Evolutionary conservation across 2,329 filamentous ascomycete species (phyloP).

Genomic region (Fusarium redolens): DNA sequence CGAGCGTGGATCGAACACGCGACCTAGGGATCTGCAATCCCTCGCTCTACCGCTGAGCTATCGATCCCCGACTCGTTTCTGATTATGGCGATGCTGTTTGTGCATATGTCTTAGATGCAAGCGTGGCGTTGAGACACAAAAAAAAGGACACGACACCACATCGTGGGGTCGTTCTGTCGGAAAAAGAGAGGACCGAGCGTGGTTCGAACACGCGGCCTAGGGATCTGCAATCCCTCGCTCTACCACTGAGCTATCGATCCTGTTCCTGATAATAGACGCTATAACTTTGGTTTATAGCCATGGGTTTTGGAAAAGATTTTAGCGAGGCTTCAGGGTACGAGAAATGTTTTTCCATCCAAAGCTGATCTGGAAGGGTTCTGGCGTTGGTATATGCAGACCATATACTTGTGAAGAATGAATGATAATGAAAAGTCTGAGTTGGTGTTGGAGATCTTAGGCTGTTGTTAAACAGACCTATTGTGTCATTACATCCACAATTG

Average conservation of each 20-base stretch:
- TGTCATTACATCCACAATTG: conserved; percentile 6
- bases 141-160: conserved; percentile 7
- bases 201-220: conserved; percentile 39
- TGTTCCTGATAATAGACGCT: rapidly evolving
- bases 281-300: rapidly evolving
- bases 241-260: conserved; percentile 42
- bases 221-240: conserved; percentile 41
- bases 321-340: neutral
- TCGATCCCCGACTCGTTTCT: conserved; percentile 15
- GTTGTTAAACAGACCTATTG: neutral
- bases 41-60: conserved; percentile 41
- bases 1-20: conserved; percentile 41
- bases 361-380: neutral
- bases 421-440: neutral
- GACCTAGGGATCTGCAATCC: conserved; percentile 39
- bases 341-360: too few relatives aligned
- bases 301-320: rapidly evolving
- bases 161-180: neutral
- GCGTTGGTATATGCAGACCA: neutral
- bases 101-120: neutral
- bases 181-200: conserved; percentile 38
- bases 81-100: neutral
- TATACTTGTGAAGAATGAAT: neutral
- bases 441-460: too few relatives aligned
- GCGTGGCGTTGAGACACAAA: conserved; percentile 23